Evolutionary conservation across 352 stramenopile genomes (phyloP), one percentile per base, ranked within the genome.

Genomic region (Elongisporangium anandrum): DNA sequence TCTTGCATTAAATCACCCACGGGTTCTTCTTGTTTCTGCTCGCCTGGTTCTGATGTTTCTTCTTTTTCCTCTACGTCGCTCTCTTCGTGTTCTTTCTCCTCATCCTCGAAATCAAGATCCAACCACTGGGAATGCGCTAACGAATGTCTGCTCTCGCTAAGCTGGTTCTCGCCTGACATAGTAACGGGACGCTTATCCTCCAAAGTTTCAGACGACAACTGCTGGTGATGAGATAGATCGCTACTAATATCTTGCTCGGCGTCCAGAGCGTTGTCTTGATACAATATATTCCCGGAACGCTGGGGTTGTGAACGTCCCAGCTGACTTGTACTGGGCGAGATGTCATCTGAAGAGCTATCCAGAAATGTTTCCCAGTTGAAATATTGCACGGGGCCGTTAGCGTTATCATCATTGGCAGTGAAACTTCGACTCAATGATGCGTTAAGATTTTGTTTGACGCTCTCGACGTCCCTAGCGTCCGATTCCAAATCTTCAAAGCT

Each of bases 321-420:
- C n/a, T 56, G n/a, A 22, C 29, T 53, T 73, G 24, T 58, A 45
- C 48, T 10, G 48, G 51, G 19, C 29, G 48, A 50, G 16, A 50
- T 20, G 56, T 47, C 34, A 8, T 81, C 73, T 1, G 73, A 81
- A n/a, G 68, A 57, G 26, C 68, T 87, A 38, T 80, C 70, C n/a
- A 88, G 75, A 68, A 88, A 88, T 17, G 72, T 75, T 41, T 88
- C 75, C 78, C 78, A 88, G 63, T 88, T 77, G 21, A 88, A 82
- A 48, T 45, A 45, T 45, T 45, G 34, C 34, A 45, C 34, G 16
- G 34, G 34, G 34, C 34, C 34, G 12, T 16, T 12, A 17, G 17
- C 34, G 34, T 16, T 45, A 45, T 45, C 34, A 45, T 45, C 13
- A 45, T 45, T 45, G 34, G 5, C 34, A 12, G 34, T 45, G 10